Evolutionary conservation across 2,329 filamentous ascomycete species (phyloP).

Genomic region (Nemania diffusa): DNA sequence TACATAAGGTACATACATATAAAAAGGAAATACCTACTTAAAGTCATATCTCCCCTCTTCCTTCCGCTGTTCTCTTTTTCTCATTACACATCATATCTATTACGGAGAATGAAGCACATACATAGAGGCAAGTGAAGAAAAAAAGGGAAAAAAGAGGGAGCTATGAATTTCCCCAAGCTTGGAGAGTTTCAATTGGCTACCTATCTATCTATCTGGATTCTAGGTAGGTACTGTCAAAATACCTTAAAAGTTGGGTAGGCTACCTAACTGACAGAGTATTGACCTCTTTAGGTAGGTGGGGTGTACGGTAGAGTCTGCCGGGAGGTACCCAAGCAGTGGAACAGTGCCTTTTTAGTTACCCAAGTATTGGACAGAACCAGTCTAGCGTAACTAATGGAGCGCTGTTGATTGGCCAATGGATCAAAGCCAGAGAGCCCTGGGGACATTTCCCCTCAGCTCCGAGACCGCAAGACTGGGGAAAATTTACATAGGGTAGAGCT

Average conservation of each 20-base stretch:
- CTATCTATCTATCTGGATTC: no score
- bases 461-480: conserved; percentile 25
- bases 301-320: no score
- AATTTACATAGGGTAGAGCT: conserved; percentile 13
- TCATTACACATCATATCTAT: not conserved
- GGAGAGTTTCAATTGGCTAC: no score
- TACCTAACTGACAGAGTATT: no score
- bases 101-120: not conserved
- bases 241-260: no score
- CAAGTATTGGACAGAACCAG: not conserved
- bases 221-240: no score
- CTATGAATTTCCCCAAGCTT: no score
- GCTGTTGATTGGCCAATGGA: conserved; percentile 25
- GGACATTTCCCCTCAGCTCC: conserved; percentile 12
- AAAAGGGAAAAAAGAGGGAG: not conserved
- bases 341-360: not conserved
- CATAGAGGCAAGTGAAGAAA: no score
- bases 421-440: not conserved
- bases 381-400: not conserved
- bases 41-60: not conserved
- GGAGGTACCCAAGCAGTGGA: not conserved
- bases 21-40: no score
- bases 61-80: not conserved
- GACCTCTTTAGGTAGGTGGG: no score
- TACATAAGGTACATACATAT: no score